A percentile compares a stretch with the other conserved stretches of the same genome.
Evolutionary conservation across 768 basidiomycete genomes (phyloP).

Genomic region (Rhodotorula sphaerocarpa): DNA sequence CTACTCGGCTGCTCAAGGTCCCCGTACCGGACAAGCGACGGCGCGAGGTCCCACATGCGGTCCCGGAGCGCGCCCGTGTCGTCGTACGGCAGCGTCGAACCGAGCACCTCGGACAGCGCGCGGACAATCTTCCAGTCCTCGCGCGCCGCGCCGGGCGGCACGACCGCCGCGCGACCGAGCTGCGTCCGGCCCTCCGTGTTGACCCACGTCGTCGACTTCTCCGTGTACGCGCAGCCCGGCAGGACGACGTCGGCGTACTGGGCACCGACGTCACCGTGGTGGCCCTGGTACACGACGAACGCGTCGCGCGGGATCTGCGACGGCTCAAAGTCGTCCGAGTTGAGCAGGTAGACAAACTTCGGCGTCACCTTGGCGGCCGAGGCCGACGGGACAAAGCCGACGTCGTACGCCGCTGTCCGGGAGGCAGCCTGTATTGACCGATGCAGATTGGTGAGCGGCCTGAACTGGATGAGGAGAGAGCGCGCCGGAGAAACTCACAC

Average conservation of each 20-base stretch:
- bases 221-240: constrained; percentile 88
- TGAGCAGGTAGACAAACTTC: constrained; percentile 93
- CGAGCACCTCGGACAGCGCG: constrained; percentile 76
- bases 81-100: constrained; percentile 74
- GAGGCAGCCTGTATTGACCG: constrained; percentile 62
- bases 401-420: constrained; percentile 84
- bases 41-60: constrained; percentile 93
- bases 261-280: constrained; percentile 94
- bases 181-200: constrained; percentile 94
- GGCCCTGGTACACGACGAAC: constrained; percentile 97
- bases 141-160: constrained; percentile 84
- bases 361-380: constrained; percentile 65
- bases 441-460: not conserved
- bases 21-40: constrained; percentile 78
- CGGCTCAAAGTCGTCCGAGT: constrained; percentile 88
- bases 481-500: constrained; percentile 51
- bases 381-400: constrained; percentile 82
- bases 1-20: constrained; percentile 63
- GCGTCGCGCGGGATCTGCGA: constrained; percentile 78
- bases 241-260: constrained; percentile 94
- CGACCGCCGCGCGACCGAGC: constrained; percentile 79
- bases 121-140: constrained; percentile 59
- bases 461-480: not conserved
- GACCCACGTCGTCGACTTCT: constrained; percentile 82
- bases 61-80: constrained; percentile 74